These are phyloP conservation scores for Cercospora janseana DNA, from an alignment of 2,329 filamentous ascomycete species.

Conservation along the genomic window DNA sequence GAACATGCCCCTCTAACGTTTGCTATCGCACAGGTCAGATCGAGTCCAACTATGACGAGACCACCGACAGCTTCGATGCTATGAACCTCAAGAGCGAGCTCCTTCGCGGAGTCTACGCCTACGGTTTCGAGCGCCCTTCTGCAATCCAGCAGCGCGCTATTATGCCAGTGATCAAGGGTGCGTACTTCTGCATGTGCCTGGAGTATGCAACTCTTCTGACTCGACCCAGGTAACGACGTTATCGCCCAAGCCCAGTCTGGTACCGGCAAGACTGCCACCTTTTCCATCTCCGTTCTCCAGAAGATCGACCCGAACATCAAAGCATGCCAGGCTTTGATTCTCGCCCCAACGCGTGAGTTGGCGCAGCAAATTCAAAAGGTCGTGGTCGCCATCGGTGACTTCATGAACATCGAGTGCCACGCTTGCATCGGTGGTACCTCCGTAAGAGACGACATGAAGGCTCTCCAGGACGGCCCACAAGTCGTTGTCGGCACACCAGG, in stretches of 20 bases:
- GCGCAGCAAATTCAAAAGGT: conserved; percentile 99
- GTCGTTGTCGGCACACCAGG: conserved; percentile 97
- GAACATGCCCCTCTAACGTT: conserved; percentile 12
- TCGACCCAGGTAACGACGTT: conserved; percentile 78
- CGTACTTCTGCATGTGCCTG: conserved; percentile 39
- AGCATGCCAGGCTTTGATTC: conserved; percentile 96
- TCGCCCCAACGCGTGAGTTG: conserved; percentile 96
- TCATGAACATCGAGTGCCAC: conserved; percentile 99
- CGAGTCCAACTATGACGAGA: conserved; percentile 99
- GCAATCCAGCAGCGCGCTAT: conserved; percentile 99
- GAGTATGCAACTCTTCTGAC: conserved; percentile 15
- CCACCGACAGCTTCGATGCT: conserved; percentile 97
- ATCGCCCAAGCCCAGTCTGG: conserved; percentile 99
- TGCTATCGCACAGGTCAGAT: conserved; percentile 73
- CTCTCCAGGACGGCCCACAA: conserved; percentile 91
- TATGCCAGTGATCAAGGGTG: conserved; percentile 99
- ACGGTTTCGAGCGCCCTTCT: conserved; percentile 99
- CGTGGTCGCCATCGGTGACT: conserved; percentile 96
- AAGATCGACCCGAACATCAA: conserved; percentile 95
- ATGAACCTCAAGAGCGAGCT: conserved; percentile 98
- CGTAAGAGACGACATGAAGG: conserved; percentile 98
- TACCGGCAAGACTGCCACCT: conserved; percentile 99
- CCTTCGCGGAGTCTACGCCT: conserved; percentile 97
- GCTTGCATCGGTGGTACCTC: conserved; percentile 98
- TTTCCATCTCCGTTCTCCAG: conserved; percentile 98